Evolutionary conservation across 352 stramenopile species (phyloP).

Genomic region (Phytophthora multivora): DNA sequence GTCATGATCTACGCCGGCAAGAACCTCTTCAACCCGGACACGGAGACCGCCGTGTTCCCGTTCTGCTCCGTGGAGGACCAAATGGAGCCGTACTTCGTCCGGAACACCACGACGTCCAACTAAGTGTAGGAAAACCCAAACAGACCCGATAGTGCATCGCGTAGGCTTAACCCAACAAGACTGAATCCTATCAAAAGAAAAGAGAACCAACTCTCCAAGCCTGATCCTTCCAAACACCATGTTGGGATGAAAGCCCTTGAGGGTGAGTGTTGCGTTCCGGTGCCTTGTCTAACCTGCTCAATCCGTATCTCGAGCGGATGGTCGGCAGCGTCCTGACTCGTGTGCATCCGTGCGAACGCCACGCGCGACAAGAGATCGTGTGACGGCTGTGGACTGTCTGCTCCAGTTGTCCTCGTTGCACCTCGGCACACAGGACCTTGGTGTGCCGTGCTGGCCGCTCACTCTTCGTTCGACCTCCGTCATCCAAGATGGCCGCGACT

Average conservation of each 20-base stretch:
- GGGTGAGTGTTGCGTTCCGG: conserved; percentile 15
- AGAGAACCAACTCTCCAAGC: conserved; percentile 1
- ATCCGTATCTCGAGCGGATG: conserved; percentile 33
- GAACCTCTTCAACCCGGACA: conserved; percentile 38
- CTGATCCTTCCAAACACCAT: conserved; percentile 11
- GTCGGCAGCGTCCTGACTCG: conserved; percentile 19
- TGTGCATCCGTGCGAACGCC: conserved; percentile 10
- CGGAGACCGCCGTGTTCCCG: conserved; percentile 27
- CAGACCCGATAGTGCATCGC: conserved; percentile 26
- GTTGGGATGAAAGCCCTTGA: conserved; percentile 14
- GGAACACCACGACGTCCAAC: conserved; percentile 21
- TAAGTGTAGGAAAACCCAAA: conserved; percentile 7
- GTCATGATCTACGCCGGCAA: conserved; percentile 41
- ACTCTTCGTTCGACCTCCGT: conserved; percentile 20
- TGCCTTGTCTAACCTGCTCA: conserved; percentile 15
- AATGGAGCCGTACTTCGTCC: conserved; percentile 32
- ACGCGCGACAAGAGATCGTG: conserved; percentile 24
- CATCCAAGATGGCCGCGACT: conserved; percentile 11
- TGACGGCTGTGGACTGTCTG: conserved; percentile 14
- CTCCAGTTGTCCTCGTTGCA: conserved; percentile 24
- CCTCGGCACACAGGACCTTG: conserved; percentile 6
- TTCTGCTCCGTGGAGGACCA: conserved; percentile 36
- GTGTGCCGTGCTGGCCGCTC: conserved; percentile 1
- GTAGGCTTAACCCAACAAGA: conserved; percentile 30
- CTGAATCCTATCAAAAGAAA: conserved; percentile 23